Percentiles rank a stretch among this genome's conserved stretches.
Conservation (phyloP, 495 filamentous ascomycete species). For the Aspergillus steynii region DNA sequence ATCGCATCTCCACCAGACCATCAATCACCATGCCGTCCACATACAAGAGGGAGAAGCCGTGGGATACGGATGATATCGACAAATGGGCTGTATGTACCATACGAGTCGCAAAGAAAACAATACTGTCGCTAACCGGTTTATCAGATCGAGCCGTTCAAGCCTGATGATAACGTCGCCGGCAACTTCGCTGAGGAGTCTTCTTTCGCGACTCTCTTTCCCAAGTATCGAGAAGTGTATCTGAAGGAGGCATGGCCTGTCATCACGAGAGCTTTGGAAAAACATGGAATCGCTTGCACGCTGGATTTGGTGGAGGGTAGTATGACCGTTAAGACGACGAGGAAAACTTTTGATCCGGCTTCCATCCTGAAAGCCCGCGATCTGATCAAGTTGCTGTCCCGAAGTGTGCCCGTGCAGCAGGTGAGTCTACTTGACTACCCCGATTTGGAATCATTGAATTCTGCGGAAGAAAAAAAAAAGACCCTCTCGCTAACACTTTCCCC, state of each 20-base stretch:
- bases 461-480: neutral
- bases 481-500: slow-evolving; percentile 5
- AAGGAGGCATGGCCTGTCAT: slow-evolving; percentile 86
- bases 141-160: slow-evolving; percentile 77
- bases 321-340: slow-evolving; percentile 91
- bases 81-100: slow-evolving; percentile 77
- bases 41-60: slow-evolving; percentile 91
- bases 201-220: slow-evolving; percentile 91
- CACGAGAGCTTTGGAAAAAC: slow-evolving; percentile 78
- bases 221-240: slow-evolving; percentile 94
- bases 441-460: too few relatives aligned
- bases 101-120: neutral
- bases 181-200: slow-evolving; percentile 91
- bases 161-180: slow-evolving; percentile 81
- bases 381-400: slow-evolving; percentile 88
- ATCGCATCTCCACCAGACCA: slow-evolving; percentile 20
- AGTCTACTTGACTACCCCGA: neutral
- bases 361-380: slow-evolving; percentile 94
- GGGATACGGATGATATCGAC: slow-evolving; percentile 97
- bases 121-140: slow-evolving; percentile 13
- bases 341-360: slow-evolving; percentile 91
- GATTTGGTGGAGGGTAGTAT: slow-evolving; percentile 96
- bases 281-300: slow-evolving; percentile 81
- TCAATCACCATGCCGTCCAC: slow-evolving; percentile 78
- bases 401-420: slow-evolving; percentile 83